Conservation (phyloP, 2,329 filamentous ascomycete species). For the Sporothrix brasiliensis region DNA sequence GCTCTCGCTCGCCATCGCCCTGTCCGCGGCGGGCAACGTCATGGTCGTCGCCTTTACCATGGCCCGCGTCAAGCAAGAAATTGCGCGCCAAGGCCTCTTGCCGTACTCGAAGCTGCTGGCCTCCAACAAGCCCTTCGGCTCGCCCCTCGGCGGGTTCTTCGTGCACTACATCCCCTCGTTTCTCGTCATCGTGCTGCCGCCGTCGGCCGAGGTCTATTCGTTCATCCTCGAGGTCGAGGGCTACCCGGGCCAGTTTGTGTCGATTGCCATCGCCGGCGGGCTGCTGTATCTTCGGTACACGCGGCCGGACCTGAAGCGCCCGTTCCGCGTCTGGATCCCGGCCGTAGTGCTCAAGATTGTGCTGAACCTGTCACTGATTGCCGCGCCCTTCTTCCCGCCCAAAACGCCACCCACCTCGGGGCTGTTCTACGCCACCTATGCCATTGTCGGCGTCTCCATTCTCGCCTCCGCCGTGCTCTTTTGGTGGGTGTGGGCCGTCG, state of each 20-base stretch:
- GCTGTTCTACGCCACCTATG: conserved; percentile 59
- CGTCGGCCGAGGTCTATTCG: conserved; percentile 67
- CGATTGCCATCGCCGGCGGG: conserved; percentile 59
- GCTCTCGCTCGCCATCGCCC: conserved; percentile 65
- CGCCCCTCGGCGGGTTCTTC: conserved; percentile 68
- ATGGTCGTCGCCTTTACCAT: conserved; percentile 71
- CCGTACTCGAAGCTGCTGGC: conserved; percentile 64
- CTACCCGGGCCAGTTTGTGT: conserved; percentile 65
- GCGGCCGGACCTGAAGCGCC: conserved; percentile 62
- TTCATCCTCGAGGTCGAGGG: conserved; percentile 74
- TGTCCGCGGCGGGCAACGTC: conserved; percentile 71
- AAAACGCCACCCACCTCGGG: conserved; percentile 48
- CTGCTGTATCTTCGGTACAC: conserved; percentile 63
- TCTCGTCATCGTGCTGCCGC: conserved; percentile 66
- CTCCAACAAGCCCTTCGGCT: conserved; percentile 66
- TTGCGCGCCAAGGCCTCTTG: conserved; percentile 70
- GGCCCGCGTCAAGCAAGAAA: conserved; percentile 71
- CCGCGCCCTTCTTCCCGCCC: conserved; percentile 65
- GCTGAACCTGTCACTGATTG: conserved; percentile 58
- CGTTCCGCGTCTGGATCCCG: conserved; percentile 66
- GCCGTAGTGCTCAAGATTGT: conserved; percentile 60
- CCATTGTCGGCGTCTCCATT: conserved; percentile 55
- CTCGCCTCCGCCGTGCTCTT: conserved; percentile 49
- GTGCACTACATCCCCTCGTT: conserved; percentile 70
- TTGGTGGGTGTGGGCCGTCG: conserved; percentile 68